phyloP scores from a whole-genome alignment of 768 basidiomycete genomes.

The Kwoniella sp. region DNA sequence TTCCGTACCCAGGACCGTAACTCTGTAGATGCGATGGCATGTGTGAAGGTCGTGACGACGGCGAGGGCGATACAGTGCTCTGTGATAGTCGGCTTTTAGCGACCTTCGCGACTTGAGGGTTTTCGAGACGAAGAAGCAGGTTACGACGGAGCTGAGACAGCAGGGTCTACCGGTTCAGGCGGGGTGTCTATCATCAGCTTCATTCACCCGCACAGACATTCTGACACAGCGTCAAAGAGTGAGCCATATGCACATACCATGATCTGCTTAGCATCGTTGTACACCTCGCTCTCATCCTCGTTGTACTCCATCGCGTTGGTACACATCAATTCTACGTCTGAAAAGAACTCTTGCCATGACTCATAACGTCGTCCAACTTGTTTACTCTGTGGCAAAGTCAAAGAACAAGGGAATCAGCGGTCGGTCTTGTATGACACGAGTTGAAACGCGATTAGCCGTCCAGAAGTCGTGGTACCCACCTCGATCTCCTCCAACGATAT shows the following conservation, averaged over 20 bases:
- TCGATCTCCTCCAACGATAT: constrained; percentile 90
- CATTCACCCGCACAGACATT: too few species aligned
- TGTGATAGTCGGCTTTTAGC: not conserved
- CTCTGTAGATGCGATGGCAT: not conserved
- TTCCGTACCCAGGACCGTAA: constrained; percentile 1
- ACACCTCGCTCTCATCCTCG: constrained; percentile 65
- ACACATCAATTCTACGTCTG: constrained; percentile 87
- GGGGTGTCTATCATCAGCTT: too few species aligned
- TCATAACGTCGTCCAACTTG: constrained; percentile 78
- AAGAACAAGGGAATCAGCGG: constrained; percentile 74
- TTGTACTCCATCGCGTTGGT: constrained; percentile 87
- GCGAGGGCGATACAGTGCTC: not conserved
- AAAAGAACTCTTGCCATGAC: constrained; percentile 70
- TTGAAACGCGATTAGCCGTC: constrained; percentile 58
- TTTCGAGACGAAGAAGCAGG: not conserved
- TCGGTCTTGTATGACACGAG: constrained; percentile 67
- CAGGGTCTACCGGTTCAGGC: not conserved
- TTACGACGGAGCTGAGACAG: not conserved
- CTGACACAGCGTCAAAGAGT: too few species aligned
- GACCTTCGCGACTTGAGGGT: not conserved
- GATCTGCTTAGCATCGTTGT: constrained; percentile 49
- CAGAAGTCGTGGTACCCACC: constrained; percentile 32
- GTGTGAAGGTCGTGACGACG: not conserved
- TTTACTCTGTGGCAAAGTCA: constrained; percentile 68
- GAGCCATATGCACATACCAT: constrained; percentile 27